A percentile compares a stretch with the other conserved stretches of the same genome.
phyloP scores from a whole-genome alignment of 371 early-diverging fungal genomes.

The Mortierella sp. region DNA sequence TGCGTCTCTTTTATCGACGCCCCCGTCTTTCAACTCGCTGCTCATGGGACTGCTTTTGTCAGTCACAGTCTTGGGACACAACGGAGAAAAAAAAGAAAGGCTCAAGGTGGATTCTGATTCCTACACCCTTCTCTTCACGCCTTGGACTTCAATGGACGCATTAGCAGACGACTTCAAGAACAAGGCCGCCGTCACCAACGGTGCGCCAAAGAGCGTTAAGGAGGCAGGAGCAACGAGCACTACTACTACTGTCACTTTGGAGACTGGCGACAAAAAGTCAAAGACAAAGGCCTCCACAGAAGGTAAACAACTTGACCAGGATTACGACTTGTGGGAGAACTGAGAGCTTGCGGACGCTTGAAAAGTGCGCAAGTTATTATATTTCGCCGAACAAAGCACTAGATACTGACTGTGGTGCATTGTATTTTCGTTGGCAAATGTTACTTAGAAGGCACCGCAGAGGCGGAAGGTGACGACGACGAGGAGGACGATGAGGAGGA shows the following conservation, averaged over 20 bases:
- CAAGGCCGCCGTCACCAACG: constrained; percentile 18
- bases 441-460: neutral
- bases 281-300: neutral
- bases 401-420: neutral
- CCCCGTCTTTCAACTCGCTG: neutral
- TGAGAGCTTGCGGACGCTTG: neutral
- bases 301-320: neutral
- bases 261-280: constrained; percentile 13
- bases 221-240: neutral
- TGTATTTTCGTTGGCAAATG: neutral
- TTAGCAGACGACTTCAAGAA: constrained; percentile 31
- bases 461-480: constrained; percentile 29
- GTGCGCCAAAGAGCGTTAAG: neutral
- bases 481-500: constrained; percentile 33
- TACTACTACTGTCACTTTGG: neutral
- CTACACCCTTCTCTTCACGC: neutral
- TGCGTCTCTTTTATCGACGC: neutral
- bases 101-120: neutral
- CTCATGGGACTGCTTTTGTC: neutral
- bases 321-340: neutral
- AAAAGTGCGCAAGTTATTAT: too few species aligned
- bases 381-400: neutral
- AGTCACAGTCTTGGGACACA: neutral
- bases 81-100: neutral
- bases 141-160: constrained; percentile 25